Evolutionary conservation across 371 early-diverging fungal genomes (phyloP), one percentile per base, ranked within the genome.

Genomic region (Syncephalastrum monosporum): DNA sequence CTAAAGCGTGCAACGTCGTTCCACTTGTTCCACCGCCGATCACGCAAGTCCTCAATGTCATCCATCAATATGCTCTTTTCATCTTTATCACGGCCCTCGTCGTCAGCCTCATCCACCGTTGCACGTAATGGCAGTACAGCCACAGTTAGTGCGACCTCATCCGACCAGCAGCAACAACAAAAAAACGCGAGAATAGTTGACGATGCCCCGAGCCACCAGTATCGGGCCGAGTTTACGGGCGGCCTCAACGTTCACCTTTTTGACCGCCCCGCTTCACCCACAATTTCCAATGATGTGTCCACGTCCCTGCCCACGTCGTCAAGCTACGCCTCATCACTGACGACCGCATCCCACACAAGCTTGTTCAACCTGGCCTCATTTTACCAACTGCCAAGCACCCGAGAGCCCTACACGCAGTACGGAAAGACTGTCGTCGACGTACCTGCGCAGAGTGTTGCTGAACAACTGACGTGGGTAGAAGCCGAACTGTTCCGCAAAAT

Each of bases 381-480:
- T 13, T 38, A 41, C 27, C 38, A 17, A 7, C 25, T 41, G 53
- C 38, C 27, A 17, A 42, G 21, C 23, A 23, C 42, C 23, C 8
- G 24, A 14, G n/a, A 42, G 17, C 42, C 14, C 3, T 44, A 23
- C 46, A 23, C 43, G 21, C 17, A 16, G 19, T 17, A 58, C 42
- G 64, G 59, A 42, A 68, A 64, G 38, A 43, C 65, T 2, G 76
- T 83, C 17, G 71, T 76, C 60, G 75, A 74, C 2, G 54, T 71
- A 13, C 53, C 77, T 12, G 73, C 78, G 17, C 57, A 57, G 44
- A 75, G 67, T 8, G 63, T 88, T 41, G 87, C 89, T 1, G 77
- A 82, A 19, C 89, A 89, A 50, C 61, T 89, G 53, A 85, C 86
- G 1, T 76, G 83, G 70, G 76, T 87, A 24, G 89, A 87, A 56